phyloP scores from a whole-genome alignment of 768 basidiomycete genomes.

The Suillus bovinus region DNA sequence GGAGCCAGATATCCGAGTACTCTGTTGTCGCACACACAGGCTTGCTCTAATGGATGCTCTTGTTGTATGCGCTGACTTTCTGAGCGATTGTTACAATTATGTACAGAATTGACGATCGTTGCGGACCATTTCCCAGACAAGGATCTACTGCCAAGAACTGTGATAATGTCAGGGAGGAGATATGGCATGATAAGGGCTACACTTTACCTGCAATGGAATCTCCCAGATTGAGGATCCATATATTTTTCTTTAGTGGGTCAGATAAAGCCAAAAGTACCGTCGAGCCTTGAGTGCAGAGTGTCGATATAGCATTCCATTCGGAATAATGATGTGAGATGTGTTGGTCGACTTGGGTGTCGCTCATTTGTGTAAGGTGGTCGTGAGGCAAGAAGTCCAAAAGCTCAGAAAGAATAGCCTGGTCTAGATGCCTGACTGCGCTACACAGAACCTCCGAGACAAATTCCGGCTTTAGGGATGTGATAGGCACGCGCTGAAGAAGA shows the following conservation, averaged over 20 bases:
- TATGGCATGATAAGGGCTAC: background rate
- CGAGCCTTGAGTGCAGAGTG: conserved; percentile 34
- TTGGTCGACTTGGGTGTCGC: conserved; percentile 40
- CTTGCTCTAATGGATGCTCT: conserved; percentile 33
- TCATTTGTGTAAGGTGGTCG: conserved; percentile 35
- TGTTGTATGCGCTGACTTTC: conserved; percentile 29
- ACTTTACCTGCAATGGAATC: conserved; percentile 36
- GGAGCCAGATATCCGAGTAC: conserved; percentile 41
- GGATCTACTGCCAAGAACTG: conserved; percentile 25
- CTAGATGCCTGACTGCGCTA: conserved; percentile 40
- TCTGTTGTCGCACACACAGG: conserved; percentile 32
- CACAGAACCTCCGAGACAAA: conserved; percentile 41
- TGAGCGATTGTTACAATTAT: conserved; percentile 30
- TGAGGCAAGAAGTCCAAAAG: conserved; percentile 46
- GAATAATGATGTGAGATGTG: conserved; percentile 38
- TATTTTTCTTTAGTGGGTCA: conserved; percentile 27
- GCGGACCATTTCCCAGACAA: conserved; percentile 23
- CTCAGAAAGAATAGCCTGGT: conserved; percentile 43
- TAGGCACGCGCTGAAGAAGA: conserved; percentile 28
- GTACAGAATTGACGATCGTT: conserved; percentile 26
- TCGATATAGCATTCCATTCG: conserved; percentile 36
- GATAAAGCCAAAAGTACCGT: conserved; percentile 34
- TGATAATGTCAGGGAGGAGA: conserved; percentile 7
- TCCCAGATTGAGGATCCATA: conserved; percentile 37
- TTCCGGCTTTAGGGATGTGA: conserved; percentile 26